A percentile compares a stretch with the other conserved stretches of the same genome.
phyloP scores from a whole-genome alignment of 805 yeast genomes.

The Candida silvatica region DNA sequence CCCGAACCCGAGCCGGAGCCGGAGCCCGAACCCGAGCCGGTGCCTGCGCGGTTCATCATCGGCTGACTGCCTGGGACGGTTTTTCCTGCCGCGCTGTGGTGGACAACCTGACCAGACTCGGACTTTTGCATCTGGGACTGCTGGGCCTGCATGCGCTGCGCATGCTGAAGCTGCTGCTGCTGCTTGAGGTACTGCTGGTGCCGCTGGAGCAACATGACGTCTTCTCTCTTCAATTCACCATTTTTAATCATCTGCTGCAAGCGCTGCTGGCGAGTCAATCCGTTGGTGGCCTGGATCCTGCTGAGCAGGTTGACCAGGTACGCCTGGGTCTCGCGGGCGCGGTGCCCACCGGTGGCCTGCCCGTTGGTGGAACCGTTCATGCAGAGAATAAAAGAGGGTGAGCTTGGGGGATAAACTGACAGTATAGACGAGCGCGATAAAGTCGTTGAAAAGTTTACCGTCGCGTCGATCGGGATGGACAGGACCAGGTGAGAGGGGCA shows the following conservation, averaged over 20 bases:
- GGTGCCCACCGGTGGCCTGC: not conserved
- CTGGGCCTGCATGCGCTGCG: constrained; percentile 7
- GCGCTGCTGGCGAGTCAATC: constrained; percentile 25
- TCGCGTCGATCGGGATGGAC: too few species aligned
- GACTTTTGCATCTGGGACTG: constrained; percentile 2
- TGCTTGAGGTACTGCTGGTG: constrained; percentile 25
- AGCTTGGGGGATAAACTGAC: too few species aligned
- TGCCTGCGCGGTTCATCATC: not conserved
- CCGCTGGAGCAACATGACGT: constrained; percentile 21
- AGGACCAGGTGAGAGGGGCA: too few species aligned
- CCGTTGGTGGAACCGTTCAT: not conserved
- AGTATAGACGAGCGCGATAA: too few species aligned
- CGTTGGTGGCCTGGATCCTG: constrained; percentile 25
- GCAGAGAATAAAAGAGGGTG: too few species aligned
- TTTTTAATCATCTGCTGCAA: constrained; percentile 23
- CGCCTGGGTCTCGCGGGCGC: constrained; percentile 11
- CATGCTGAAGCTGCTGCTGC: constrained; percentile 13
- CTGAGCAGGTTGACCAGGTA: constrained; percentile 21
- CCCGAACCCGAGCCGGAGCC: not conserved
- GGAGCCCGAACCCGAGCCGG: not conserved
- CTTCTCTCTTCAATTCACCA: constrained; percentile 24
- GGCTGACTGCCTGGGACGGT: not conserved
- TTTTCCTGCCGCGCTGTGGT: not conserved
- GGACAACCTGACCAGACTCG: not conserved
- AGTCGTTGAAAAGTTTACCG: too few species aligned